These are phyloP conservation scores for Ganoderma multipileum DNA, from an alignment of 1,284 basidiomycete species.

Conservation along the genomic window DNA sequence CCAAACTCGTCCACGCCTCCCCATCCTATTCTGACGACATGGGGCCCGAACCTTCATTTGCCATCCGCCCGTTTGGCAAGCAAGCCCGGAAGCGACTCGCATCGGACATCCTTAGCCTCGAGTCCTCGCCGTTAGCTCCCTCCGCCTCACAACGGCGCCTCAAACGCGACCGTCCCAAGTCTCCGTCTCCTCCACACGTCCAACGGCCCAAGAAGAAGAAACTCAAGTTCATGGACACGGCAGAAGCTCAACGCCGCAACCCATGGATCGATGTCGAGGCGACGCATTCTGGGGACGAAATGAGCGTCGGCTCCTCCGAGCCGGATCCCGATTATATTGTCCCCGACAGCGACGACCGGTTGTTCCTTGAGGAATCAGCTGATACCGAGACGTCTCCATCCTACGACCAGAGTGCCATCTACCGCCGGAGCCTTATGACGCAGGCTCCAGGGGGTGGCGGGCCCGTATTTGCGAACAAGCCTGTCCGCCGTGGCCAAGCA, in stretches of 20 bases:
- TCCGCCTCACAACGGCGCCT: slow-evolving; percentile 56
- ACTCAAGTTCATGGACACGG: slow-evolving; percentile 41
- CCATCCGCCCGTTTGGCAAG: slow-evolving; percentile 53
- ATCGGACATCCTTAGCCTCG: slow-evolving; percentile 41
- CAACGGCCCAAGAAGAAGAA: slow-evolving; percentile 43
- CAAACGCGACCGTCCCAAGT: slow-evolving; percentile 40
- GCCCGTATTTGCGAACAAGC: slow-evolving; percentile 62
- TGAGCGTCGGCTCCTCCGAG: slow-evolving; percentile 65
- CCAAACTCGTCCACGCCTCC: slow-evolving; percentile 31
- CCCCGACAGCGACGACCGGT: slow-evolving; percentile 69
- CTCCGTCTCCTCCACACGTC: slow-evolving; percentile 32
- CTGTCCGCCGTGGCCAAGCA: slow-evolving; percentile 48
- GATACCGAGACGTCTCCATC: slow-evolving; percentile 79
- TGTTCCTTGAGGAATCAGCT: slow-evolving; percentile 69
- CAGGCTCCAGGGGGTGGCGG: slow-evolving; percentile 59
- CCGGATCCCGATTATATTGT: slow-evolving; percentile 48
- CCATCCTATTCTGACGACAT: slow-evolving; percentile 28
- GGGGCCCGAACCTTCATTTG: slow-evolving; percentile 57
- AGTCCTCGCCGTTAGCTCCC: slow-evolving; percentile 48
- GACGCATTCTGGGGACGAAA: slow-evolving; percentile 81
- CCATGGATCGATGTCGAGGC: slow-evolving; percentile 73
- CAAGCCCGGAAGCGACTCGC: slow-evolving; percentile 44
- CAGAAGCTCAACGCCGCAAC: slow-evolving; percentile 49
- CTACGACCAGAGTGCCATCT: slow-evolving; percentile 75
- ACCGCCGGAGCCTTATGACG: slow-evolving; percentile 73